Evolutionary conservation across 208 protist genomes (phyloP).

Genomic region (Naegleria gruberi): DNA sequence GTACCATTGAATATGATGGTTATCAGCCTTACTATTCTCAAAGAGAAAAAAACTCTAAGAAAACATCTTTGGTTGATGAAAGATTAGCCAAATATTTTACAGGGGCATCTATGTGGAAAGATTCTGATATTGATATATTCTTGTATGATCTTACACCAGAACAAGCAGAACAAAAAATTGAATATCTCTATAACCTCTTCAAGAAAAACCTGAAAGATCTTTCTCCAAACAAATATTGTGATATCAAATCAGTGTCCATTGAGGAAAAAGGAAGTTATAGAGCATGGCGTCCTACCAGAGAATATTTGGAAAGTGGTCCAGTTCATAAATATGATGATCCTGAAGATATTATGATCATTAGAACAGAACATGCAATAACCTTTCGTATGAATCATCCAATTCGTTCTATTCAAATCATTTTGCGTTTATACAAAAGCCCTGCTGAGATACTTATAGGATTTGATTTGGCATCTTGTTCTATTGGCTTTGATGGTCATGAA

Average conservation of each 20-base stretch:
- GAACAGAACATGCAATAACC: neutral
- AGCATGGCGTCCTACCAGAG: neutral
- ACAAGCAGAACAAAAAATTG: neutral
- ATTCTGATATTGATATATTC: neutral
- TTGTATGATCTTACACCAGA: neutral
- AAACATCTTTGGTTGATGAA: neutral
- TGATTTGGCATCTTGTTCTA: slow-evolving; percentile 27
- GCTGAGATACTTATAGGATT: slow-evolving; percentile 36
- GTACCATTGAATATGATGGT: neutral
- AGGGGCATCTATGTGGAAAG: neutral
- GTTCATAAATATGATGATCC: neutral
- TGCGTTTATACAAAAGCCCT: slow-evolving; percentile 31
- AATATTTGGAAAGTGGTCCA: neutral
- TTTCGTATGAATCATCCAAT: neutral
- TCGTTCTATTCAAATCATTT: slow-evolving; percentile 30
- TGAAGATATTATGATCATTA: neutral
- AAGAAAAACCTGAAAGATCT: neutral
- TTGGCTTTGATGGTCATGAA: slow-evolving; percentile 14
- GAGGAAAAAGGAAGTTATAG: neutral
- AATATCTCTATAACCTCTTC: neutral
- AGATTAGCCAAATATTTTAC: neutral
- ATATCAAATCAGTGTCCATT: neutral
- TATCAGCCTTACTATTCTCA: neutral
- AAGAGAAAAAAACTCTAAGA: neutral
- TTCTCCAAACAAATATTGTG: neutral